phyloP scores from a whole-genome alignment of 495 filamentous ascomycete species.

The Jackrogersella minutella region DNA sequence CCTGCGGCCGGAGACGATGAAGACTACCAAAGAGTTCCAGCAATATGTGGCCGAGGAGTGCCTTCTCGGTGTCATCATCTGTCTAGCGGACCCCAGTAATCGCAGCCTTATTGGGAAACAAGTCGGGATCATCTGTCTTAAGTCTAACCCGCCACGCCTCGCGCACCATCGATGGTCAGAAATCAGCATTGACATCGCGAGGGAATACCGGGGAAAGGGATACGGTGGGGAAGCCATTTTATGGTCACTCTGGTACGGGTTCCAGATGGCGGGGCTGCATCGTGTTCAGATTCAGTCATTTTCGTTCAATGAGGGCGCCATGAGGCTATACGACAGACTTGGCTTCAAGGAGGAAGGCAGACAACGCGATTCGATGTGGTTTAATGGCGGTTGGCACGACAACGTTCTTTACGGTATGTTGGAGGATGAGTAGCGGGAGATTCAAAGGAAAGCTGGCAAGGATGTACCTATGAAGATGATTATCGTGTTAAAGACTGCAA shows the following conservation, averaged over 20 bases:
- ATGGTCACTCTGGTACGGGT: conserved; percentile 61
- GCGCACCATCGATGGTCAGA: conserved; percentile 54
- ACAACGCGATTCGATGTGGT: conserved; percentile 53
- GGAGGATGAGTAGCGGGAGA: conserved; percentile 57
- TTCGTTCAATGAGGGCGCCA: conserved; percentile 54
- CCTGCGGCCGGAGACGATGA: conserved; percentile 35
- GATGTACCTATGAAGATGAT: conserved; percentile 10
- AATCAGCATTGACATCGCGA: conserved; percentile 52
- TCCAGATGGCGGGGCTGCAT: conserved; percentile 56
- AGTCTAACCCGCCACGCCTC: conserved; percentile 10
- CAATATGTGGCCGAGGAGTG: conserved; percentile 40
- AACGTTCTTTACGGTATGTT: conserved; percentile 53
- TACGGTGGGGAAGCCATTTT: conserved; percentile 63
- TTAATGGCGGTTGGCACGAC: conserved; percentile 57
- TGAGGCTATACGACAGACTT: conserved; percentile 55
- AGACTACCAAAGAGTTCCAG: conserved; percentile 29
- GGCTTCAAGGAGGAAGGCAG: conserved; percentile 60
- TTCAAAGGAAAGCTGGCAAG: conserved; percentile 10
- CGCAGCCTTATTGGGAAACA: conserved; percentile 20
- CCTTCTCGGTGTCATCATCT: conserved; percentile 53
- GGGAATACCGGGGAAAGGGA: conserved; percentile 54
- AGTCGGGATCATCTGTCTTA: conserved; percentile 44
- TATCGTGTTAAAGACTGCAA: too few species aligned
- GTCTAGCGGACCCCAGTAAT: conserved; percentile 35
- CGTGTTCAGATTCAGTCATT: conserved; percentile 52